These are phyloP conservation scores for Thuja plicata DNA, from an alignment of 83 land plant species.

Conservation along the genomic window DNA sequence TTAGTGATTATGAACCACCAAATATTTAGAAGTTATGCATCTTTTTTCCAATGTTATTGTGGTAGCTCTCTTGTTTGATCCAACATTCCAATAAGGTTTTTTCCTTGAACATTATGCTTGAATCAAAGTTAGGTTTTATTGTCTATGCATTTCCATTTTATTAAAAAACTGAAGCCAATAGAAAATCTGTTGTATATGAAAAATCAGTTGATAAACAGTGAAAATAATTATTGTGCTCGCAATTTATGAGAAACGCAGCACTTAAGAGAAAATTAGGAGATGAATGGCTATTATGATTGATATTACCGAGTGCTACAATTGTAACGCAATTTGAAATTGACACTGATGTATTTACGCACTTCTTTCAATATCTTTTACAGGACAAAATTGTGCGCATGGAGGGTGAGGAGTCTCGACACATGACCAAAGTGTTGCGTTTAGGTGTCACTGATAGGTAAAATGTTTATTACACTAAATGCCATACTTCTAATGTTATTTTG, in stretches of 20 bases:
- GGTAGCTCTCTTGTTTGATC: not conserved
- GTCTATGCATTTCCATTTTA: not conserved
- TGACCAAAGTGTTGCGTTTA: conserved; percentile 85
- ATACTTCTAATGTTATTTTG: not conserved
- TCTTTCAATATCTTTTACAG: conserved; percentile 28
- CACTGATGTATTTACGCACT: not conserved
- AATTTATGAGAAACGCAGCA: not conserved
- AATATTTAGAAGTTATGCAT: not conserved
- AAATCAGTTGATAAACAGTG: not conserved
- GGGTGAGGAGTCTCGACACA: conserved; percentile 95
- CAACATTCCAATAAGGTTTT: not conserved
- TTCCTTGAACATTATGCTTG: not conserved
- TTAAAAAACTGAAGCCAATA: not conserved
- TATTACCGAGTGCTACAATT: not conserved
- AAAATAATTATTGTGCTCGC: not conserved
- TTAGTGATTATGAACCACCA: not conserved
- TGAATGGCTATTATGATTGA: not conserved
- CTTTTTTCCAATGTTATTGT: not conserved
- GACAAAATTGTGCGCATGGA: conserved; percentile 56
- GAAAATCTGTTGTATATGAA: not conserved
- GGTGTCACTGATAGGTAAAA: conserved; percentile 68
- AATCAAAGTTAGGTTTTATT: not conserved
- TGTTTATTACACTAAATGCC: not conserved
- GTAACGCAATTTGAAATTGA: not conserved
- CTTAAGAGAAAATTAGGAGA: not conserved